phyloP scores from a whole-genome alignment of 2,329 filamentous ascomycete species.

The Hymenoscyphus repandus region DNA sequence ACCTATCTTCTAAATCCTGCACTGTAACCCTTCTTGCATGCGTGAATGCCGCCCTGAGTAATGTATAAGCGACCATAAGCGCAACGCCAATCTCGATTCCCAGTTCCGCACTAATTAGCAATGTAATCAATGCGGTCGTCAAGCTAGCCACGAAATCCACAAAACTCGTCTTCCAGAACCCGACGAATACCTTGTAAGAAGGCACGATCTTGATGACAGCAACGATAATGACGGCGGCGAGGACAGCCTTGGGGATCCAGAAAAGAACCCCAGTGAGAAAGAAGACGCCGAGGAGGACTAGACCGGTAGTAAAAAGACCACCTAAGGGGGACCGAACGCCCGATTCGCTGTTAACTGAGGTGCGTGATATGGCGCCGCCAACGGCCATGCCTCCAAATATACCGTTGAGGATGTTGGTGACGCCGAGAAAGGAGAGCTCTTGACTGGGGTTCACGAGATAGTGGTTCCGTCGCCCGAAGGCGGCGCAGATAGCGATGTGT shows the following conservation, averaged over 20 bases:
- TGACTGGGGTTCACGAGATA: constrained; percentile 61
- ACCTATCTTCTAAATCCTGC: neutral
- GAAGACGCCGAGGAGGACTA: constrained; percentile 61
- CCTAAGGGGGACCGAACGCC: constrained; percentile 57
- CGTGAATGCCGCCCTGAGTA: constrained; percentile 10
- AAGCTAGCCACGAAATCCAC: constrained; percentile 59
- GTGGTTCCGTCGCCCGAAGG: constrained; percentile 55
- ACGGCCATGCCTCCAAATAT: constrained; percentile 60
- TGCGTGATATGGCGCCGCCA: constrained; percentile 62
- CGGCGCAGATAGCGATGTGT: constrained; percentile 59
- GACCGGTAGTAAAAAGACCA: constrained; percentile 53
- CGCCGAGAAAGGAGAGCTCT: constrained; percentile 58
- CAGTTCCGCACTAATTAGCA: constrained; percentile 57
- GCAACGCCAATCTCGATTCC: constrained; percentile 32
- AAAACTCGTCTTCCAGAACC: constrained; percentile 59
- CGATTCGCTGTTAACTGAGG: constrained; percentile 61
- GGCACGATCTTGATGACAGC: constrained; percentile 15
- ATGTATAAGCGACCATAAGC: constrained; percentile 10
- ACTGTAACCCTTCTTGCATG: neutral
- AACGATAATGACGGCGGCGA: constrained; percentile 53
- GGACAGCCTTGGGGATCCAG: constrained; percentile 61
- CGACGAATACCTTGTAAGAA: constrained; percentile 34
- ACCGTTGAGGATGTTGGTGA: constrained; percentile 57
- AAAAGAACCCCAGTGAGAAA: constrained; percentile 57
- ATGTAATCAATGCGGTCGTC: constrained; percentile 60